phyloP scores from a whole-genome alignment of 441 rosid species.

The Manihot esculenta region DNA sequence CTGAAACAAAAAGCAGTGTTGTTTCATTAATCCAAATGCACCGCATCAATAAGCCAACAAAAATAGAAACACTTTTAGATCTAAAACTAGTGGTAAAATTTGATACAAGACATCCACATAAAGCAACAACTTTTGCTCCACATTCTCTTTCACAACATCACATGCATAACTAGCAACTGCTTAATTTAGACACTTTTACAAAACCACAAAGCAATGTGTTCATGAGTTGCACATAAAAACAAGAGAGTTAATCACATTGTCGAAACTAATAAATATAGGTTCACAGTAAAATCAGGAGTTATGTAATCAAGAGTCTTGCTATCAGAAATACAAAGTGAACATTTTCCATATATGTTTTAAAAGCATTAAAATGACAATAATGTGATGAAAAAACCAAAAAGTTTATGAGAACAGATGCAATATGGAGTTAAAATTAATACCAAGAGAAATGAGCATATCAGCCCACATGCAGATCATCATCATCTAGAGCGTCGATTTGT shows the following conservation, averaged over 20 bases:
- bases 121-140: background rate
- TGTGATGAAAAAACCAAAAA: background rate
- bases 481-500: conserved; percentile 44
- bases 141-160: background rate
- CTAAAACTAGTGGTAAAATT: background rate
- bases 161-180: background rate
- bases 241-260: background rate
- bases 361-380: background rate
- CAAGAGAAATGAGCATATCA: conserved; percentile 26
- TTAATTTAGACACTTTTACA: background rate
- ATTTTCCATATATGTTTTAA: background rate
- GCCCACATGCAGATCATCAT: conserved; percentile 35
- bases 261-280: background rate
- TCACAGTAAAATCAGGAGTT: background rate
- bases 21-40: too few species aligned
- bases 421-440: conserved; percentile 5
- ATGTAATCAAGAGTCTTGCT: background rate
- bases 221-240: background rate
- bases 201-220: background rate
- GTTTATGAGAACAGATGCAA: background rate
- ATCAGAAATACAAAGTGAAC: conserved; percentile 5
- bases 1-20: too few species aligned
- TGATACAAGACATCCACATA: background rate
- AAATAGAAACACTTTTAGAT: background rate
- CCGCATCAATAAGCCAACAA: too few species aligned